A percentile compares a stretch with the other conserved stretches of the same genome.
Conservation (phyloP, 768 basidiomycete genomes). For the Multifurca ochricompacta region DNA sequence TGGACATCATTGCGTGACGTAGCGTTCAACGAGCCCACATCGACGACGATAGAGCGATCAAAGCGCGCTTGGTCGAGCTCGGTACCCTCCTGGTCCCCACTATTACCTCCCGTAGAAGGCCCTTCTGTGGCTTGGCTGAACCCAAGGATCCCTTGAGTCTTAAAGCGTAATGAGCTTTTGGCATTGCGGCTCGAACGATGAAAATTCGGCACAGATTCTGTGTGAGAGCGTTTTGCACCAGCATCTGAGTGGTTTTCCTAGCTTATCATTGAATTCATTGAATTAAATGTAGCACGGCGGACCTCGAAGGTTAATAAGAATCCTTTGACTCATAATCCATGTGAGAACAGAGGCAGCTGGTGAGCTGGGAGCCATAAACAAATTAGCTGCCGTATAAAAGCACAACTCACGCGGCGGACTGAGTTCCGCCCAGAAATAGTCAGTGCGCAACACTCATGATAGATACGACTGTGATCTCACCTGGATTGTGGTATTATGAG, state of each 20-base stretch:
- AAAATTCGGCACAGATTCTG: not conserved
- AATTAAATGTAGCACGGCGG: slow-evolving; percentile 1
- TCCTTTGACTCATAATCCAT: slow-evolving; percentile 31
- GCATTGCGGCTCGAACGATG: not conserved
- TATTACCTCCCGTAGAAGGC: not conserved
- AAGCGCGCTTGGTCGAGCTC: slow-evolving; percentile 16
- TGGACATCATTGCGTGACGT: not conserved
- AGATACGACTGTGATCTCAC: not conserved
- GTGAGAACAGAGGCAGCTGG: slow-evolving; percentile 26
- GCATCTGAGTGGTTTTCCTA: slow-evolving; percentile 19
- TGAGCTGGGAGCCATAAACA: not conserved
- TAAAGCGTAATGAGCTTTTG: not conserved
- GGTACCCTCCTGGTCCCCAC: slow-evolving; percentile 1
- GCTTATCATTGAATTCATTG: not conserved
- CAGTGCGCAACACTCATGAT: not conserved
- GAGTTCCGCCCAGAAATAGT: not conserved
- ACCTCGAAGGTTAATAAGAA: slow-evolving; percentile 30
- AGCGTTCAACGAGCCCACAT: not conserved
- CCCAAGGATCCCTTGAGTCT: not conserved
- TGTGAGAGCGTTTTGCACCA: slow-evolving; percentile 12
- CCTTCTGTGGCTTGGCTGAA: not conserved
- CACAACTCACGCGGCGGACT: slow-evolving; percentile 10
- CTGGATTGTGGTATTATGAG: slow-evolving; percentile 19
- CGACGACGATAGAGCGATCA: slow-evolving; percentile 4
- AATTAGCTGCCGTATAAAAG: not conserved